Percentiles rank a stretch among this genome's conserved stretches.
Conservation (phyloP, 2,329 filamentous ascomycete species). For the Hymenotorrendiella dingleyae region DNA sequence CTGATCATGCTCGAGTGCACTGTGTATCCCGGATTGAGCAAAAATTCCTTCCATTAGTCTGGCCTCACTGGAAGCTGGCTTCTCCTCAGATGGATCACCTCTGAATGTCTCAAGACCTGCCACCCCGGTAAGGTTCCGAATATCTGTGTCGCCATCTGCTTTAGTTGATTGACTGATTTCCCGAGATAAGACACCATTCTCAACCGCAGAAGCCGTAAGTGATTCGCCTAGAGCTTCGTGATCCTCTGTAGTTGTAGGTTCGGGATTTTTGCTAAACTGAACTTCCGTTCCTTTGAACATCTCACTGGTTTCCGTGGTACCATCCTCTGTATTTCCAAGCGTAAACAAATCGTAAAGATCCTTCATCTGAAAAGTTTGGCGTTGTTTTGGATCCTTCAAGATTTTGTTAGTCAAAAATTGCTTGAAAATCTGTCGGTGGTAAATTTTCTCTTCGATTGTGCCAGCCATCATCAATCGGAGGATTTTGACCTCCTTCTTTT, state of each 20-base stretch:
- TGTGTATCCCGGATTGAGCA: conserved; percentile 76
- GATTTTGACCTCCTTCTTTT: conserved; percentile 91
- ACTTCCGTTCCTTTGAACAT: conserved; percentile 87
- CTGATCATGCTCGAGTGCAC: conserved; percentile 87
- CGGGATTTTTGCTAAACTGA: conserved; percentile 44
- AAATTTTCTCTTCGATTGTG: conserved; percentile 98
- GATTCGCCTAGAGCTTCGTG: conserved; percentile 8
- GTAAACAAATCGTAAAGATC: conserved; percentile 92
- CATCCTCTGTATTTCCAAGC: conserved; percentile 60
- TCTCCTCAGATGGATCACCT: conserved; percentile 40
- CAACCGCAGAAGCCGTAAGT: conserved; percentile 9
- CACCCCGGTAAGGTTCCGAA: conserved; percentile 53
- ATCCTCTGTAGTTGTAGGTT: conserved; percentile 23
- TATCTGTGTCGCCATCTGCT: conserved; percentile 17
- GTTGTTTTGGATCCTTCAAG: conserved; percentile 86
- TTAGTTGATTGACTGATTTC: conserved; percentile 6
- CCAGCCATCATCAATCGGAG: conserved; percentile 97
- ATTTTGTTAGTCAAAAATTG: conserved; percentile 97
- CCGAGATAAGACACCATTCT: too few relatives aligned
- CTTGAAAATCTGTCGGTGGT: conserved; percentile 97
- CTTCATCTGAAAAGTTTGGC: conserved; percentile 81
- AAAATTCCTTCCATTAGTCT: conserved; percentile 88
- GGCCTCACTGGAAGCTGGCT: conserved; percentile 51
- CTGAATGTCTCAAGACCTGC: conserved; percentile 60
- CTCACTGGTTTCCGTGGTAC: conserved; percentile 74